Evolutionary conservation across 768 basidiomycete genomes (phyloP).

Genomic region (Collybiopsis confluens): DNA sequence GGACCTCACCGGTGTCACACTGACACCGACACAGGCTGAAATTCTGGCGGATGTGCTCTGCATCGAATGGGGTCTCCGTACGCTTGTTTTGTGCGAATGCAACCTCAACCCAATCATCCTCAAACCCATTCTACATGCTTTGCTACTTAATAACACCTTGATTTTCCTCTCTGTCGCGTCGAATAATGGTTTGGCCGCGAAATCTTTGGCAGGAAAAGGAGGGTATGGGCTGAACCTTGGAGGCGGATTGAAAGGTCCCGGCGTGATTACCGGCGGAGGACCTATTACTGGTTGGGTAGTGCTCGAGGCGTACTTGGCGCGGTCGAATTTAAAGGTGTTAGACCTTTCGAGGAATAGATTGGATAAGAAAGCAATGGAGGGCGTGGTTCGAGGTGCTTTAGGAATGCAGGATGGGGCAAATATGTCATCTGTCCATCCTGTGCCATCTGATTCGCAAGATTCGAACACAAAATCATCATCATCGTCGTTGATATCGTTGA

Average conservation of each 20-base stretch:
- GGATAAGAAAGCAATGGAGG: constrained; percentile 80
- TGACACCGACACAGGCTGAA: constrained; percentile 65
- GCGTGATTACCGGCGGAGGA: background rate
- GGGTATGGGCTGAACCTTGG: constrained; percentile 43
- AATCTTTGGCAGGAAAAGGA: constrained; percentile 69
- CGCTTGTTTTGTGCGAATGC: constrained; percentile 82
- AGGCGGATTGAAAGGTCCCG: background rate
- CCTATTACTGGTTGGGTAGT: background rate
- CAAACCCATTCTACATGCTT: constrained; percentile 86
- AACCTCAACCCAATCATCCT: constrained; percentile 84
- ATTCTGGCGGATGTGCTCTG: constrained; percentile 88
- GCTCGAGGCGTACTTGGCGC: background rate
- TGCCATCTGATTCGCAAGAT: background rate
- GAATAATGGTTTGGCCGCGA: constrained; percentile 64
- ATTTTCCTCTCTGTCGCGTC: constrained; percentile 84
- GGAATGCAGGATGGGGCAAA: background rate
- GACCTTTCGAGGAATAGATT: constrained; percentile 84
- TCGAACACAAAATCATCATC: background rate
- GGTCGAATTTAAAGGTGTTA: background rate
- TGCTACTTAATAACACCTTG: constrained; percentile 78
- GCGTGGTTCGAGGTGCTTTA: background rate
- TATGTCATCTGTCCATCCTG: background rate
- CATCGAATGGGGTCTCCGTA: constrained; percentile 90
- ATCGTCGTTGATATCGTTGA: background rate
- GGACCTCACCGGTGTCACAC: constrained; percentile 75